These are phyloP conservation scores for Alternaria sp. DNA, from an alignment of 2,329 filamentous ascomycete species.

Conservation along the genomic window DNA sequence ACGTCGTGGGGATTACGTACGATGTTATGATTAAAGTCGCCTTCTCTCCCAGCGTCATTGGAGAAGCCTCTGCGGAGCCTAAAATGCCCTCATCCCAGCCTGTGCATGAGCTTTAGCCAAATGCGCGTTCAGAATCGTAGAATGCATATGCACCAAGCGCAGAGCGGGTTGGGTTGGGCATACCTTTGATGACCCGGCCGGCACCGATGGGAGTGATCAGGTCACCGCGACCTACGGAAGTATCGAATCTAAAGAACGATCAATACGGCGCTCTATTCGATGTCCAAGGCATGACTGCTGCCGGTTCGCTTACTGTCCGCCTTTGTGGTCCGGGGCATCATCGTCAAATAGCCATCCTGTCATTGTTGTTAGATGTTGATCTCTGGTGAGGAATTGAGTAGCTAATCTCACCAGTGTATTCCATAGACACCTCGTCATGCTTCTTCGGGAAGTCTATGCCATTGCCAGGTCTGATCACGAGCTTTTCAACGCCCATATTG, in stretches of 20 bases:
- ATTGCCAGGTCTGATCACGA: slow-evolving; percentile 66
- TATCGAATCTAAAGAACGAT: slow-evolving; percentile 75
- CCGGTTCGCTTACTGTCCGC: slow-evolving; percentile 67
- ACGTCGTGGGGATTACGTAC: slow-evolving; percentile 56
- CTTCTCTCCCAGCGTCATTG: slow-evolving; percentile 92
- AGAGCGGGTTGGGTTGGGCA: slow-evolving; percentile 21
- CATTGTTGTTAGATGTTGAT: slow-evolving; percentile 15
- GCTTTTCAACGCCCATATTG: slow-evolving; percentile 70
- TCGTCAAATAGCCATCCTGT: slow-evolving; percentile 74
- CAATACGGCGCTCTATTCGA: slow-evolving; percentile 5
- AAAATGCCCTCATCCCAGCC: slow-evolving; percentile 72
- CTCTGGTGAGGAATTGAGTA: background rate
- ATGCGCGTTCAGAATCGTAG: slow-evolving; percentile 5
- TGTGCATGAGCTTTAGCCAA: slow-evolving; percentile 36
- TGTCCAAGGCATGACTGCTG: background rate
- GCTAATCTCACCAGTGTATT: slow-evolving; percentile 71
- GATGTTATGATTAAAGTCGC: slow-evolving; percentile 80
- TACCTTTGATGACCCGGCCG: slow-evolving; percentile 86
- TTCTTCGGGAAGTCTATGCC: slow-evolving; percentile 63
- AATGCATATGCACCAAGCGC: slow-evolving; percentile 2
- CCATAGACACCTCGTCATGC: slow-evolving; percentile 80
- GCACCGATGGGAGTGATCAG: slow-evolving; percentile 81
- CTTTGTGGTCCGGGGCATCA: slow-evolving; percentile 66
- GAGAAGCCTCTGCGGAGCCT: slow-evolving; percentile 38
- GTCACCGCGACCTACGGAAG: slow-evolving; percentile 76